Evolutionary conservation across 2,329 filamentous ascomycete species (phyloP), one percentile per base, ranked within the genome.

Genomic region (Colletotrichum trifolii): DNA sequence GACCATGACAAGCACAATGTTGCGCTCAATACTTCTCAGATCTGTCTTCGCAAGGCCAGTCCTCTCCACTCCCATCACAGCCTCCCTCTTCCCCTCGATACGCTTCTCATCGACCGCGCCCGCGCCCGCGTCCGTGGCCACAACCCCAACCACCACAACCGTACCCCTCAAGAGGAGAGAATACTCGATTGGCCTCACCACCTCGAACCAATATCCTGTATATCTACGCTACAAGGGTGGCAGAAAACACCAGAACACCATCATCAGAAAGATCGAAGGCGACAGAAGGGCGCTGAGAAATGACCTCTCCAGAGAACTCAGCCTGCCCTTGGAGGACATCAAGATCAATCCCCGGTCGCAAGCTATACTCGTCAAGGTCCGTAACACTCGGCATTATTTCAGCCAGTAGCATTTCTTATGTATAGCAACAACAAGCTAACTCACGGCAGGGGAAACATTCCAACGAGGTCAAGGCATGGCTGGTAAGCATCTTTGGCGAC

Each of bases 241-340:
- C 56, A 92, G 93, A 12, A 96, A 92, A 69, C 83, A 89, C 73
- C 87, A 89, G 71, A 79, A 91, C 72, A 96, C 95, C 6, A 78
- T 87, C 61, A 79, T 99, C 60, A 91, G 93, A 76, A 94, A 92
- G 78, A 85, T 95, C 54, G 88, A 93, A 62, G 96, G 96, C 13
- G 86, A 97, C 74, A 73, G 88, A 54, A 77, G 81, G 38, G 85
- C 81, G 3, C 75, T 98, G 68, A 83, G 87, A 67, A 77, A 84
- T 40, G 90, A 94, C 70, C 74, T 98, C 61, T 79, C 82, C 42
- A 73, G 78, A 17, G 84, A 82, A 10, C 76, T 97, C 66, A 78
- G 82, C 1, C 73, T 95, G 46, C 77, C 84, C 33, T 74, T 82
- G 54, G 80, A 85, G 12, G 79, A 88, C 7, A 81, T 89, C 46